phyloP scores from a whole-genome alignment of 2,329 filamentous ascomycete species.

The Ascochyta koolunga region DNA sequence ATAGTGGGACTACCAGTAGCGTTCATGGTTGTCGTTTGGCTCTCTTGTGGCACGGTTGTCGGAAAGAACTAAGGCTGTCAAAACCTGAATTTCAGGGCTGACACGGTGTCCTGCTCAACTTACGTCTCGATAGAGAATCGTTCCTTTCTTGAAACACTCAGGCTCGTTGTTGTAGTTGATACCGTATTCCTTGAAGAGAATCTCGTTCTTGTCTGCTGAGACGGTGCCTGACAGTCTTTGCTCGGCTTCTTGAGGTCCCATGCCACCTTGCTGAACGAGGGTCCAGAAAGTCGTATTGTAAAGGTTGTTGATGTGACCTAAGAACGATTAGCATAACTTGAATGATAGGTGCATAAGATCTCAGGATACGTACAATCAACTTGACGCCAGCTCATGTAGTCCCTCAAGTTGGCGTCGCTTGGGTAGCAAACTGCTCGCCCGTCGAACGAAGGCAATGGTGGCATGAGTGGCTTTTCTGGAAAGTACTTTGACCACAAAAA shows the following conservation, averaged over 20 bases:
- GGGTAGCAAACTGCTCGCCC: slow-evolving; percentile 91
- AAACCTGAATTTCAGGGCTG: not conserved
- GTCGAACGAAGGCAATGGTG: slow-evolving; percentile 88
- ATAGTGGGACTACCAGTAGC: not conserved
- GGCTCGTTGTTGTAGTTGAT: slow-evolving; percentile 99
- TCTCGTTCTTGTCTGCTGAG: slow-evolving; percentile 91
- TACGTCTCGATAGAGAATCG: slow-evolving; percentile 83
- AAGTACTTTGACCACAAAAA: slow-evolving; percentile 80
- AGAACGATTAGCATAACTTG: not conserved
- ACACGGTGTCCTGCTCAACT: slow-evolving; percentile 33
- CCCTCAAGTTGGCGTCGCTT: slow-evolving; percentile 77
- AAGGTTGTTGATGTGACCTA: slow-evolving; percentile 96
- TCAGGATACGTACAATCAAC: slow-evolving; percentile 75
- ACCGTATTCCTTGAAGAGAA: slow-evolving; percentile 83
- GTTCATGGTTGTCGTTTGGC: slow-evolving; percentile 2
- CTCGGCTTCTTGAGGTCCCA: slow-evolving; percentile 80
- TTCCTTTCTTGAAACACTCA: slow-evolving; percentile 92
- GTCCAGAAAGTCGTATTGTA: slow-evolving; percentile 98
- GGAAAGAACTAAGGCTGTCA: slow-evolving; percentile 37
- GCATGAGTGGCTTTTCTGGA: slow-evolving; percentile 69
- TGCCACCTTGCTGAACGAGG: slow-evolving; percentile 77
- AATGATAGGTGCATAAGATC: not conserved
- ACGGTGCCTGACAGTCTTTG: slow-evolving; percentile 80
- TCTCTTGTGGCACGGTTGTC: slow-evolving; percentile 16
- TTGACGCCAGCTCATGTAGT: slow-evolving; percentile 97